Evolutionary conservation across 2,329 filamentous ascomycete genomes (phyloP), one percentile per base, ranked within the genome.

Genomic region (Macrophomina tecta): DNA sequence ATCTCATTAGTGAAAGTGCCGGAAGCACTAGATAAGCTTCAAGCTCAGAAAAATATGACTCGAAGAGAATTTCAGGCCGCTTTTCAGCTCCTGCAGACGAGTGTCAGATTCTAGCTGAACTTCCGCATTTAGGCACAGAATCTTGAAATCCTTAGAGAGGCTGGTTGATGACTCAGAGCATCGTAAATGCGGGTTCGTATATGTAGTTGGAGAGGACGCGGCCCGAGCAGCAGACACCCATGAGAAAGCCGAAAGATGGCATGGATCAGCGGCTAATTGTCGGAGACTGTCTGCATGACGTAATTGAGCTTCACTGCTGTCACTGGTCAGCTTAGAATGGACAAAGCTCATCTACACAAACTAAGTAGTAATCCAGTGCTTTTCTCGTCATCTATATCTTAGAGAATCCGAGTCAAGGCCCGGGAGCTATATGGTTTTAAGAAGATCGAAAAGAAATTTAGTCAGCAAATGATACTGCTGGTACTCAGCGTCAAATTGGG

Each of bases 171-270:
- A 62, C 32, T 62, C 32, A 62, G 34, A 14, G 9, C 14, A 5
- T 18, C 30, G 16, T 45, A 11, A 30, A 14, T 3, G 28, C 40
- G 28, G 18, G 30, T 30, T 3, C 14, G 55, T 60, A 28, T 16
- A 28, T 48, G 58, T 48, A 38, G 8, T 23, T 36, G 32, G 23
- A 7, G 30, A 4, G 30, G 58, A 28, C n/a, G 58, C 46, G 30
- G 34, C 5, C 23, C 8, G 40, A 46, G 36, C 55, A 34, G 18
- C 28, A 52, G 16, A 36, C 30, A 14, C 40, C 38, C 12, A 34
- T 34, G n/a, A 62, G 49, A 61, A 38, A 18, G 58, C 58, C 32
- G 42, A 62, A 36, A 16, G 6, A 62, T 12, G 9, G 55, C 38
- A 58, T 42, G 53, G 36, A 16, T 16, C 5, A 16, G 40, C 58